Evolutionary conservation across 228 moss, liverwort and hornwort genomes (phyloP), one percentile per base, ranked within the genome.

Genomic region (Sphagnum magellanicum): DNA sequence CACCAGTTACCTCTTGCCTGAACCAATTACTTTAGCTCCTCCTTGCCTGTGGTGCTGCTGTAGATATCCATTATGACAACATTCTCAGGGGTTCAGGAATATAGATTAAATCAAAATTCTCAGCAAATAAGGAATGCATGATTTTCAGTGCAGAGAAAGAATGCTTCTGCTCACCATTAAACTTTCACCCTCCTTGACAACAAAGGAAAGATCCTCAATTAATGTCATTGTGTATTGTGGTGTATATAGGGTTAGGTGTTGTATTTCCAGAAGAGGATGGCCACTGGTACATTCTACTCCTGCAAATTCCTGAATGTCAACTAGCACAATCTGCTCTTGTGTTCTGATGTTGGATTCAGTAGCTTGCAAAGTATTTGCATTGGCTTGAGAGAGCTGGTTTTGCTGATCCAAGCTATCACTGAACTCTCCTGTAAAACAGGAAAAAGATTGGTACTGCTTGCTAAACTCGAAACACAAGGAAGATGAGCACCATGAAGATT

Each of bases 151-250:
- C 55, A 55, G 55, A 55, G 9, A 55, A 4, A 55, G 8, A 8
- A 8, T 12, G 12, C 55, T 55, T 8, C 55, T 68, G 66, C 84
- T 89, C 67, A 96, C 96, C 84, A 96, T 76, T 51, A 96, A 67
- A 75, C 91, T 60, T 67, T 92, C 89, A 64, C 96, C 89, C 83
- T 78, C 81, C 48, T 77, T 75, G 48, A 96, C 78, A 52, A 79
- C 71, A 71, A 96, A 79, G 49, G 91, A 84, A 50, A 96, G 88
- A 60, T 90, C 84, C 72, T 87, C 76, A 51, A 92, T 77, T 73
- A 96, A 83, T 16, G 81, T 63, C 78, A 78, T 79, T 14, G 89
- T 84, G 63, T 92, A 92, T 59, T 89, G 86, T 59, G 96, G 96
- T 55, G 92, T 92, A 46, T 70, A 75, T 51, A 96, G 72, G 16